Conservation (phyloP, 2,329 filamentous ascomycete species). For the Epichloe sibirici region DNA sequence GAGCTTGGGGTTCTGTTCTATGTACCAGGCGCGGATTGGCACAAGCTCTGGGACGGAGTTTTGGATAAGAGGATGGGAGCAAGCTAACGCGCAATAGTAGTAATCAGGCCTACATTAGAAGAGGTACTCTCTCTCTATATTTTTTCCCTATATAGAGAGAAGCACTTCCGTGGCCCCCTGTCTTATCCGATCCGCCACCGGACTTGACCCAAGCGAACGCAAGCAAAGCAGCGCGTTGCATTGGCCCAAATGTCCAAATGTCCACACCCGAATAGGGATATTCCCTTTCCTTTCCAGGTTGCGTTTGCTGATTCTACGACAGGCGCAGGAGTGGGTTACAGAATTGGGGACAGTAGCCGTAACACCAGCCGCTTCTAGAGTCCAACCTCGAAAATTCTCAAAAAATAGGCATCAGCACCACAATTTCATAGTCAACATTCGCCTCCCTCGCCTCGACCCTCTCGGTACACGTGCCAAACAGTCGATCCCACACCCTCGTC, state of each 20-base stretch:
- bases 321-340: neutral
- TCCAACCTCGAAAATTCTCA: neutral
- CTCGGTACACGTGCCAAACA: conserved; percentile 24
- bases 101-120: too few relatives aligned
- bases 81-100: too few relatives aligned
- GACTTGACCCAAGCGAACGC: conserved; percentile 64
- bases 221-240: conserved; percentile 32
- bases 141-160: too few relatives aligned
- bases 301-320: conserved; percentile 23
- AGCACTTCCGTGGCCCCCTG: too few relatives aligned
- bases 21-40: conserved; percentile 24
- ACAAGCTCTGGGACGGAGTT: conserved; percentile 27
- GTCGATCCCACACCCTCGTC: conserved; percentile 23
- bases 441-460: conserved; percentile 21
- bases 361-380: neutral
- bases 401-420: conserved; percentile 17
- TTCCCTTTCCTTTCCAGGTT: conserved; percentile 34
- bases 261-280: conserved; percentile 35
- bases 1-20: conserved; percentile 59
- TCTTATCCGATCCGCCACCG: conserved; percentile 40
- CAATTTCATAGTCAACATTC: conserved; percentile 20
- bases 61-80: conserved; percentile 21
- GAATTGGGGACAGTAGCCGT: neutral
- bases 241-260: conserved; percentile 6
- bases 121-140: too few relatives aligned